Evolutionary conservation across 768 basidiomycete genomes (phyloP), one percentile per base, ranked within the genome.

Genomic region (Agaricus blazei): DNA sequence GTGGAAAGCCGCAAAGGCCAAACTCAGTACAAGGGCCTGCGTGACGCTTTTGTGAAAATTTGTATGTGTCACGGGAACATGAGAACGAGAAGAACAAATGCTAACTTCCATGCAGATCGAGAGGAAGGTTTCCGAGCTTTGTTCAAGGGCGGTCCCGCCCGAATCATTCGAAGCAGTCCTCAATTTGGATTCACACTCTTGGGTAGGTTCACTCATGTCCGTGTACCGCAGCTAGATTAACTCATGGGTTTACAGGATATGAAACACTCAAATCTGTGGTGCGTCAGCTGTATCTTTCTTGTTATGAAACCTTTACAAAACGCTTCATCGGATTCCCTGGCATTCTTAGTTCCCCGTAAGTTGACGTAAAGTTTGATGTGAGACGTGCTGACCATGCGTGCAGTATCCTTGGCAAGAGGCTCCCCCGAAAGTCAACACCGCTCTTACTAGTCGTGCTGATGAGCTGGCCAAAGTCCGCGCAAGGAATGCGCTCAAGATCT

Each of bases 121-220:
- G 93, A 96, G 73, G 93, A 96, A 67, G 93, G 93, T 12, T 90
- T 90, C 72, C 77, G 75, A 24, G 95, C 94, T 19, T 72, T 97
- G 52, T 97, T 90, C 81, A 96, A 96, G 65, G 93, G 94, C 48
- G 93, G 93, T 24, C 83, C 86, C 11, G 93, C 94, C 45, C 88
- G 94, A 49, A 76, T 95, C 44, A 74, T 94, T 57, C 84, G 94
- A 59, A 90, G 87, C 71, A 93, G 93, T 66, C 87, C 89, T 58
- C 90, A 98, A 68, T 98, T 99, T 68, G 95, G 93, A 49, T 97
- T 95, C 65, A 95, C 93, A 12, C 75, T 95, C 15, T 83, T 94
- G 60, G 89, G 68, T 70, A 61, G 63, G 70, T 62, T 52, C 54
- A 29, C 55, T 48, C 48, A 28, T 31, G 54, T 41, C 50, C 48